Evolutionary conservation across 2,329 filamentous ascomycete species (phyloP).

Genomic region (Paraphoma sp.): DNA sequence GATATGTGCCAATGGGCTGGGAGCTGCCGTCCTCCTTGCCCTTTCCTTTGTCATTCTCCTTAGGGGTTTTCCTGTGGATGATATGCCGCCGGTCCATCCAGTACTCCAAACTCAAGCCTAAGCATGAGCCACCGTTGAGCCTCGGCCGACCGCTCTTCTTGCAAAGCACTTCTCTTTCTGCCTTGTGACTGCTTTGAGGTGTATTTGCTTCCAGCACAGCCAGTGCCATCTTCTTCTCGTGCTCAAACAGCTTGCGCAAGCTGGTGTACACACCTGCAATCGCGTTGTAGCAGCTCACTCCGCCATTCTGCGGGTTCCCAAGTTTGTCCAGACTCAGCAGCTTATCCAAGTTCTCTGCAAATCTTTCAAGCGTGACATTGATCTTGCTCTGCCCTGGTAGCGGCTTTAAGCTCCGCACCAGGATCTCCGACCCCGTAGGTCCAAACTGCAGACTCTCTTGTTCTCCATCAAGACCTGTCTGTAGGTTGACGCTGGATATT

Average conservation of each 20-base stretch:
- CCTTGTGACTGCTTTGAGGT: constrained; percentile 52
- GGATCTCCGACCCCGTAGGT: constrained; percentile 66
- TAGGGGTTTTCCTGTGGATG: constrained; percentile 23
- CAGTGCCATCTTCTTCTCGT: constrained; percentile 64
- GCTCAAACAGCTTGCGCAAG: constrained; percentile 71
- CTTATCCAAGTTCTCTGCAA: constrained; percentile 74
- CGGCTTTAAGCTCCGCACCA: constrained; percentile 70
- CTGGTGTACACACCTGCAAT: constrained; percentile 76
- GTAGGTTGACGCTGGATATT: constrained; percentile 66
- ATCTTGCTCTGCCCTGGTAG: constrained; percentile 66
- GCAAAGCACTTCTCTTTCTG: constrained; percentile 69
- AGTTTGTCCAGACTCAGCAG: constrained; percentile 74
- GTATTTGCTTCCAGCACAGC: constrained; percentile 44
- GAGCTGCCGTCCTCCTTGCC: constrained; percentile 45
- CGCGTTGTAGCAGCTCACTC: constrained; percentile 78
- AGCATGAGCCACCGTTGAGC: constrained; percentile 71
- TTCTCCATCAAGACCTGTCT: constrained; percentile 67
- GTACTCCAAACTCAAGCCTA: constrained; percentile 78
- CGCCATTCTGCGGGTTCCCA: constrained; percentile 64
- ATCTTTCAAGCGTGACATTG: constrained; percentile 73
- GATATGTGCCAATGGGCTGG: constrained; percentile 17
- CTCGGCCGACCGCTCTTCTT: constrained; percentile 72
- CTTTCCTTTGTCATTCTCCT: constrained; percentile 46
- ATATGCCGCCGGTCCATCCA: constrained; percentile 71
- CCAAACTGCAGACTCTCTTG: constrained; percentile 57